Evolutionary conservation across 768 basidiomycete species (phyloP).

Genomic region (Pluteus cervinus): DNA sequence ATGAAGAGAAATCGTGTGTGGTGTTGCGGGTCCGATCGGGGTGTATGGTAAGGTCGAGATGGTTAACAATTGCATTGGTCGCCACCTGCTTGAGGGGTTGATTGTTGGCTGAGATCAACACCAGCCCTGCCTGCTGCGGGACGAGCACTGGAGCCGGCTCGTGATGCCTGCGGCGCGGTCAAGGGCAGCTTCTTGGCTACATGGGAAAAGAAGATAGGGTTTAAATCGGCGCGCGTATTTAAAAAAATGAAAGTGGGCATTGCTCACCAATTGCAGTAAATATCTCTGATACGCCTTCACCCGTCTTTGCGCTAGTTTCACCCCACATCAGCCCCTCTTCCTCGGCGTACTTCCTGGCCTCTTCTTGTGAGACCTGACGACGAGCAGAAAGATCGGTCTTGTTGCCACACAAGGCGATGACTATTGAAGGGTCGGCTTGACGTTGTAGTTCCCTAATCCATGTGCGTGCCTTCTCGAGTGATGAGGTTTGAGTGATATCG

Average conservation of each 20-base stretch:
- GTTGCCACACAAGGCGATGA: constrained; percentile 95
- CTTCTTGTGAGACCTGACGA: constrained; percentile 81
- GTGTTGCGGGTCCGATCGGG: constrained; percentile 9
- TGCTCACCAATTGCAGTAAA: constrained; percentile 78
- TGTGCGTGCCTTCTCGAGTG: constrained; percentile 89
- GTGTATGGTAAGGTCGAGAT: constrained; percentile 3
- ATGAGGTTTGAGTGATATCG: constrained; percentile 90
- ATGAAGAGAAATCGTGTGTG: constrained; percentile 17
- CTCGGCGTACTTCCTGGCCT: constrained; percentile 88
- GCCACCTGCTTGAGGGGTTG: constrained; percentile 41
- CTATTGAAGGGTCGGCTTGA: constrained; percentile 94
- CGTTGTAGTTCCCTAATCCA: constrained; percentile 98
- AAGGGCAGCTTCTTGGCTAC: constrained; percentile 87
- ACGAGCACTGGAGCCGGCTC: constrained; percentile 47
- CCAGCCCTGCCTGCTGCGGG: constrained; percentile 53
- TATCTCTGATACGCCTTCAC: constrained; percentile 80
- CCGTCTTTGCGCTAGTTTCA: constrained; percentile 87
- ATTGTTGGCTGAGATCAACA: constrained; percentile 78
- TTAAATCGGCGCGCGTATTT: constrained; percentile 1
- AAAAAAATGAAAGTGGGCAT: not conserved
- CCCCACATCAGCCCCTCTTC: constrained; percentile 92
- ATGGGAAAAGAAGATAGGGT: constrained; percentile 7
- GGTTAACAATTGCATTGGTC: constrained; percentile 76
- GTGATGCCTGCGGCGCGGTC: constrained; percentile 61
- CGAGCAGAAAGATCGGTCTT: constrained; percentile 84